Base-by-base conservation (phyloP, 2,329 filamentous ascomycete species). In the Sporothrix phasma region DNA sequence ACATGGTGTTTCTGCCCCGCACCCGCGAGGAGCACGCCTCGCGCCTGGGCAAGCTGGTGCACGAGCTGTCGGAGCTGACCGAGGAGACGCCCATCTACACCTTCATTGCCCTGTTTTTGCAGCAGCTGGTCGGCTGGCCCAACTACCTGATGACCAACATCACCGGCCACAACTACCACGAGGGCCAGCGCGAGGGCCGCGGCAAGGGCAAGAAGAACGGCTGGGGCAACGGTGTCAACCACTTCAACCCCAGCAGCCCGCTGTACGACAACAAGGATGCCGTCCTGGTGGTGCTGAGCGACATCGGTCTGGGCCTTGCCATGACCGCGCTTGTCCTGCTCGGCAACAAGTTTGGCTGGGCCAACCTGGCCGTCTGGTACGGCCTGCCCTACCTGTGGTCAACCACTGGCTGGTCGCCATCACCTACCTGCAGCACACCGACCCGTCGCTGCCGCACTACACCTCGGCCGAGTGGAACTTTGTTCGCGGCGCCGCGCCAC, bases 391-490 rank as follows among this genome's bases (percentile, higher is more conserved):
- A 97, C 76, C 82, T 97, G 67, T 97, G 93, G 92, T 97, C 64
- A 96, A 97, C 84, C 92, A 97, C 85, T 97, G 93, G 93, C 88
- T 97, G 64, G 92, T 97, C 69, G 92, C 92, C 75, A 97, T 97
- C 76, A 97, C 92, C 70, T 97, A 87, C 83, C 86, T 97, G 67
- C 92, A 97, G 79, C 92, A 97, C 84, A 97, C 93, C 73, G 92
- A 97, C 76, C 92, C 92, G 53, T 85, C 88, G 39, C 88, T 97
- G 61, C 93, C 93, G 66, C 92, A 97, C 82, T 97, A 97, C 82
- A 84, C 87, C 61, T 83, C 85, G 65, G 83, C 88, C 67, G 84
- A 88, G 71, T 97, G 92, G 92, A 96, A 88, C 79, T 97, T 92
- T 74, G 86, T 92, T 68, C 91, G 92, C 69, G 92, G 92, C 70